Evolutionary conservation across 768 basidiomycete genomes (phyloP), one percentile per base, ranked within the genome.

Genomic region (Mrakia hoshinonis): DNA sequence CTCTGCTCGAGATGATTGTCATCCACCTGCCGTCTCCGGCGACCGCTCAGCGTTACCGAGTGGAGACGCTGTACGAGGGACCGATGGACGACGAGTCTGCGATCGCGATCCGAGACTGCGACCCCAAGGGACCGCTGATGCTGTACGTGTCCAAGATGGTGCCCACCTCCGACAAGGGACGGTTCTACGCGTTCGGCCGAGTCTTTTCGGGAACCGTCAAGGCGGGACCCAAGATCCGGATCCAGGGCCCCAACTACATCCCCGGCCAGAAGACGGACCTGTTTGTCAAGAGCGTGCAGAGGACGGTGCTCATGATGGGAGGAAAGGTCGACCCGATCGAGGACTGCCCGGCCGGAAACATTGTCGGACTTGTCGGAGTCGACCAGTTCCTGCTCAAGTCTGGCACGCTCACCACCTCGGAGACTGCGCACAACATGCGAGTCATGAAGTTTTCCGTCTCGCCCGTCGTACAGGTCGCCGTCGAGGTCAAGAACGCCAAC

Each of bases 371-470:
- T 79, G 95, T 98, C 82, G 96, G 96, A 84, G 90, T 99, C 77
- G 96, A 99, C 83, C 96, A 99, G 83, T 99, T 98, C 91, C 83
- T 99, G 84, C 89, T 99, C 81, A 99, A 99, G 87, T 92, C 87
- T 76, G 96, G 96, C 80, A 99, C 96, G 73, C 87, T 99, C 79
- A 99, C 96, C 72, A 87, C 91, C 73, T 92, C 92, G 60, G 96
- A 98, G 83, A 96, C 93, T 66, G 68, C 96, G 63, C 96, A 99
- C 85, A 99, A 99, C 85, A 96, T 99, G 93, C 91, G 84, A 84
- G 93, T 99, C 82, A 99, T 99, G 96, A 92, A 90, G 83, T 97
- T 97, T 87, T 98, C 94, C 80, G 96, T 99, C 69, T 98, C 96
- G 36, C 96, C 96, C 76, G 96, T 99, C 80, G 96, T 99, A 55